phyloP scores from a whole-genome alignment of 441 rosid species.

The Erysimum cheiri region DNA sequence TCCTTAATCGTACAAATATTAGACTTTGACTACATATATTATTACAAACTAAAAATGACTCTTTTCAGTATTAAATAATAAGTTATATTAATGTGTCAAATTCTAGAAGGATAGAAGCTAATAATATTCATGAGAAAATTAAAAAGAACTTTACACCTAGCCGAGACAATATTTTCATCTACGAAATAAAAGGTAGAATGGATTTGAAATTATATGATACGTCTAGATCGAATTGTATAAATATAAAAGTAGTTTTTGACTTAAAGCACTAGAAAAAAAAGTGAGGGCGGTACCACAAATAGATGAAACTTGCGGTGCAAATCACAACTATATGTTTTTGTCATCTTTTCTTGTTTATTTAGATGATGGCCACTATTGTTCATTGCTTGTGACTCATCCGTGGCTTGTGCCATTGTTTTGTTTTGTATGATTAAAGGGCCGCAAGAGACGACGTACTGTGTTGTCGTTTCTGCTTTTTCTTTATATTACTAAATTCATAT shows the following conservation, averaged over 20 bases:
- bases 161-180: constrained; percentile 10
- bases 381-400: constrained; percentile 37
- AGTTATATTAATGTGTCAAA: not conserved
- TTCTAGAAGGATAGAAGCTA: constrained; percentile 27
- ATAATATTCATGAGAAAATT: constrained; percentile 3
- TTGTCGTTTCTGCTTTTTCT: constrained; percentile 35
- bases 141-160: constrained; percentile 8
- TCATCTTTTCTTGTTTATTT: constrained; percentile 7
- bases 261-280: constrained; percentile 19
- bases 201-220: constrained; percentile 5
- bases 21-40: constrained; percentile 15
- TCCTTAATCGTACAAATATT: constrained; percentile 6
- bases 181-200: not conserved
- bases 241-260: constrained; percentile 30
- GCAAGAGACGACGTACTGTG: constrained; percentile 34
- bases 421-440: constrained; percentile 30
- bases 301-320: constrained; percentile 37
- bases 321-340: constrained; percentile 14
- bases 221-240: constrained; percentile 27
- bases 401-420: constrained; percentile 27
- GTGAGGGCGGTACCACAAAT: constrained; percentile 36
- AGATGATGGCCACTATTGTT: constrained; percentile 35
- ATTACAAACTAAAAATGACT: constrained; percentile 7
- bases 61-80: not conserved
- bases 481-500: not conserved